phyloP scores from a whole-genome alignment of 2,329 filamentous ascomycete species.

The Drechslera avenae region DNA sequence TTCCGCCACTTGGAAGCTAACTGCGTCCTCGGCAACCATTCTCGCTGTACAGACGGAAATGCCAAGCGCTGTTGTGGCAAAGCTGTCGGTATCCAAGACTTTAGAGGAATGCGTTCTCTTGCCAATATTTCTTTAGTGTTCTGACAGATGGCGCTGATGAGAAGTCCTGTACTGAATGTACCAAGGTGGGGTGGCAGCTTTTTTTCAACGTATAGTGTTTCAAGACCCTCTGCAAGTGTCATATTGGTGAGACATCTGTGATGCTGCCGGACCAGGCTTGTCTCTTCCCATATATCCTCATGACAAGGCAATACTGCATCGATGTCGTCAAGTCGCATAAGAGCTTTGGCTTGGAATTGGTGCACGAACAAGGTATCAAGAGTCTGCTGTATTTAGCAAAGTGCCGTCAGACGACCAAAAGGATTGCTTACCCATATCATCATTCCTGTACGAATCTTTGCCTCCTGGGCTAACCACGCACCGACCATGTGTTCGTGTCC shows the following conservation, averaged over 20 bases:
- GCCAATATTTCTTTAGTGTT: slow-evolving; percentile 56
- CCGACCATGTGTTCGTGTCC: background rate
- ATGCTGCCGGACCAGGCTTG: background rate
- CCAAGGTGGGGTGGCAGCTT: slow-evolving; percentile 51
- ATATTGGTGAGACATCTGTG: background rate
- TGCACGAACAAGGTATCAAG: slow-evolving; percentile 15
- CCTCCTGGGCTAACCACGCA: slow-evolving; percentile 4
- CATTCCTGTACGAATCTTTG: slow-evolving; percentile 10
- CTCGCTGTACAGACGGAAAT: slow-evolving; percentile 1
- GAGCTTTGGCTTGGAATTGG: slow-evolving; percentile 15
- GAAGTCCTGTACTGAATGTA: slow-evolving; percentile 56
- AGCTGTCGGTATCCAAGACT: slow-evolving; percentile 41
- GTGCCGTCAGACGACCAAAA: background rate
- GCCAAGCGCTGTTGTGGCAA: slow-evolving; percentile 20
- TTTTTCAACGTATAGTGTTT: slow-evolving; percentile 58
- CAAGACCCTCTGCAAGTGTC: slow-evolving; percentile 40
- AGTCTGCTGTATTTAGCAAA: background rate
- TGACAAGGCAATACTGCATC: slow-evolving; percentile 11
- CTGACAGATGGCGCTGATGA: slow-evolving; percentile 58
- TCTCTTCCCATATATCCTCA: slow-evolving; percentile 17
- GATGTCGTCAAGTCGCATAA: slow-evolving; percentile 15
- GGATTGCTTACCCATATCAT: slow-evolving; percentile 11
- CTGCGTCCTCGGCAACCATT: slow-evolving; percentile 56
- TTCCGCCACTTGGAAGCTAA: slow-evolving; percentile 58
- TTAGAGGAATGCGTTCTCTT: slow-evolving; percentile 54